phyloP scores from a whole-genome alignment of 805 yeast genomes.

The Myxozyma geophila region DNA sequence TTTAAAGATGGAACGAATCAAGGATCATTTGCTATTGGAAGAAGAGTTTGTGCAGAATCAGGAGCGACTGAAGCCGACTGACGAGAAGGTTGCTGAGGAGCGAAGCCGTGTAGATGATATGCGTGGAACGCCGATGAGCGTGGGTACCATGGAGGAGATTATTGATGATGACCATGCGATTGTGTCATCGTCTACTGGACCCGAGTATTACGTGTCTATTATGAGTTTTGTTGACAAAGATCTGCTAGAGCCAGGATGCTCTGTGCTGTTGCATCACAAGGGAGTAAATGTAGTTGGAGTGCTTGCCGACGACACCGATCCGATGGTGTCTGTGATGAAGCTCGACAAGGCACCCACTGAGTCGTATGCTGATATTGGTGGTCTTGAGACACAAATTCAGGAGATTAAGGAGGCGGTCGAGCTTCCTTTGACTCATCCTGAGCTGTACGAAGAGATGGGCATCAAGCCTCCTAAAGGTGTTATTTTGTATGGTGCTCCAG shows the following conservation, averaged over 20 bases:
- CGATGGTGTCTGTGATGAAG: slow-evolving; percentile 97
- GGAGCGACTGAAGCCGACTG: slow-evolving; percentile 93
- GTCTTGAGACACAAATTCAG: slow-evolving; percentile 92
- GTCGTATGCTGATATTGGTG: slow-evolving; percentile 96
- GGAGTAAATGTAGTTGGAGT: slow-evolving; percentile 97
- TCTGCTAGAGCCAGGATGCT: slow-evolving; percentile 93
- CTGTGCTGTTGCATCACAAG: slow-evolving; percentile 92
- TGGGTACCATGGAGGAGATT: slow-evolving; percentile 95
- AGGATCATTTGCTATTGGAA: slow-evolving; percentile 91
- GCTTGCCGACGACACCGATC: slow-evolving; percentile 96
- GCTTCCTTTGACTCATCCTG: slow-evolving; percentile 94
- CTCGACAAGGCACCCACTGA: slow-evolving; percentile 97
- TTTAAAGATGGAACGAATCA: slow-evolving; percentile 91
- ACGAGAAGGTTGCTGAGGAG: slow-evolving; percentile 95
- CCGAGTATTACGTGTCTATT: slow-evolving; percentile 95
- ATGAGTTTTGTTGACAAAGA: slow-evolving; percentile 97
- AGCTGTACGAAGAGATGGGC: slow-evolving; percentile 97
- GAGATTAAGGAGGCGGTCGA: slow-evolving; percentile 98
- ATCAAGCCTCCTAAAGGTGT: slow-evolving; percentile 99
- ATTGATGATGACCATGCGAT: slow-evolving; percentile 99
- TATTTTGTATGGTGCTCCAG: slow-evolving; percentile 95
- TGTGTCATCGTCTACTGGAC: slow-evolving; percentile 93
- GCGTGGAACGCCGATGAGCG: slow-evolving; percentile 94
- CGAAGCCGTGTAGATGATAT: slow-evolving; percentile 92
- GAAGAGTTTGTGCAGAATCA: slow-evolving; percentile 92